phyloP scores from a whole-genome alignment of 352 stramenopile genomes.

The Globisporangium barbulae region DNA sequence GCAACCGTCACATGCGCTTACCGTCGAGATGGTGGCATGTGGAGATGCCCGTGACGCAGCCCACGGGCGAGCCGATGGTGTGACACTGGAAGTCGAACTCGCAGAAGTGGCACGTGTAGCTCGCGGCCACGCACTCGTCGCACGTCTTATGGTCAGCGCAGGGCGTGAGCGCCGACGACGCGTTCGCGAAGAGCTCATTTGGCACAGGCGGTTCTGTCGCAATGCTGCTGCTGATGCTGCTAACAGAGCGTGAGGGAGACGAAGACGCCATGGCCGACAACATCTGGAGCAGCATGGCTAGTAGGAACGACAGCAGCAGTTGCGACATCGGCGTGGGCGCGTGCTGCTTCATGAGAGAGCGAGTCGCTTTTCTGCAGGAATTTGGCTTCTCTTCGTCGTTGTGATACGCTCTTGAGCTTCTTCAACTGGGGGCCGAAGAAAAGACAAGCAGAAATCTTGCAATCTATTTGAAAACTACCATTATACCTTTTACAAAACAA shows the following conservation, averaged over 20 bases:
- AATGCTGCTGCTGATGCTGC: not conserved
- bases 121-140: constrained; percentile 72
- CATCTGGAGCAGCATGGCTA: not conserved
- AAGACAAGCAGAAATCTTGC: too few species aligned
- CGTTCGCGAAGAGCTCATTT: constrained; percentile 10
- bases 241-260: too few species aligned
- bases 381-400: too few species aligned
- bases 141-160: constrained; percentile 64
- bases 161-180: constrained; percentile 12
- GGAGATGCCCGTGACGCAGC: constrained; percentile 67
- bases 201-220: not conserved
- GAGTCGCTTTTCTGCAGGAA: too few species aligned
- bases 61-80: constrained; percentile 58
- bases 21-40: constrained; percentile 81
- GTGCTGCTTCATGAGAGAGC: too few species aligned
- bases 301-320: not conserved
- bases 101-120: constrained; percentile 80
- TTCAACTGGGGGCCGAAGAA: too few species aligned
- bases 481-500: too few species aligned
- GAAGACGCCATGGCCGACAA: too few species aligned
- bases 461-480: too few species aligned
- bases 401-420: too few species aligned
- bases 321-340: too few species aligned
- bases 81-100: constrained; percentile 84
- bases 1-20: constrained; percentile 15